These are phyloP conservation scores for Saksenaea oblongispora DNA, from an alignment of 371 early-diverging fungal genomes.

Conservation along the genomic window DNA sequence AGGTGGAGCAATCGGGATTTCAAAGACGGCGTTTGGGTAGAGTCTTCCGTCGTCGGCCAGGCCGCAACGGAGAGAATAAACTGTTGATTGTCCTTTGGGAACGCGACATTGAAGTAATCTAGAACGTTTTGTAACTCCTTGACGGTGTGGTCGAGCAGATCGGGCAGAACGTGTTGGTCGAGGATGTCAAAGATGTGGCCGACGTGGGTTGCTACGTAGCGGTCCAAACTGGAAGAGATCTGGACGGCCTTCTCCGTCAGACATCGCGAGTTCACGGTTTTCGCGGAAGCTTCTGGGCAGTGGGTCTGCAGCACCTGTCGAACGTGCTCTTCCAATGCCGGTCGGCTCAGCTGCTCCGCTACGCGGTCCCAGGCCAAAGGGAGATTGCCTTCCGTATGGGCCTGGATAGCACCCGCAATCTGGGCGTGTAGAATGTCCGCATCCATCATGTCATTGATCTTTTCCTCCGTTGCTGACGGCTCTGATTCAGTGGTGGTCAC, in stretches of 20 bases:
- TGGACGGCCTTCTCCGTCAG: conserved; percentile 20
- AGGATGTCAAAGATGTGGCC: conserved; percentile 26
- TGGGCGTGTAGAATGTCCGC: conserved; percentile 44
- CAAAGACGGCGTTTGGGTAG: background rate
- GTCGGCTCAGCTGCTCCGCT: conserved; percentile 33
- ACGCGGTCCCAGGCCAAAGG: conserved; percentile 41
- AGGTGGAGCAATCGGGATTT: conserved; percentile 7
- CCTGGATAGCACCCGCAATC: conserved; percentile 44
- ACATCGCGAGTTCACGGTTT: conserved; percentile 21
- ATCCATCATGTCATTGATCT: conserved; percentile 29
- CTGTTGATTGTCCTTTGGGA: conserved; percentile 25
- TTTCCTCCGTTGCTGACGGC: conserved; percentile 1
- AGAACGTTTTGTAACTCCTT: conserved; percentile 35
- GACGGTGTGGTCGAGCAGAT: conserved; percentile 34
- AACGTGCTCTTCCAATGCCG: conserved; percentile 32
- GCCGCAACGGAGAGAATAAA: conserved; percentile 33
- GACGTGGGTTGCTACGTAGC: conserved; percentile 24
- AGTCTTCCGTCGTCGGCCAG: conserved; percentile 15
- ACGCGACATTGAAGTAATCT: conserved; percentile 38
- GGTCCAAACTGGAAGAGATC: conserved; percentile 29
- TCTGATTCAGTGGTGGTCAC: conserved; percentile 9
- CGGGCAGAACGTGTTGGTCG: conserved; percentile 30
- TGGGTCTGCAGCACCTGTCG: conserved; percentile 13
- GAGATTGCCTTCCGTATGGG: conserved; percentile 41
- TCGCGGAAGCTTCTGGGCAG: conserved; percentile 14